Conservation (phyloP, 1,284 basidiomycete species). For the Neonothopanus nambi region DNA sequence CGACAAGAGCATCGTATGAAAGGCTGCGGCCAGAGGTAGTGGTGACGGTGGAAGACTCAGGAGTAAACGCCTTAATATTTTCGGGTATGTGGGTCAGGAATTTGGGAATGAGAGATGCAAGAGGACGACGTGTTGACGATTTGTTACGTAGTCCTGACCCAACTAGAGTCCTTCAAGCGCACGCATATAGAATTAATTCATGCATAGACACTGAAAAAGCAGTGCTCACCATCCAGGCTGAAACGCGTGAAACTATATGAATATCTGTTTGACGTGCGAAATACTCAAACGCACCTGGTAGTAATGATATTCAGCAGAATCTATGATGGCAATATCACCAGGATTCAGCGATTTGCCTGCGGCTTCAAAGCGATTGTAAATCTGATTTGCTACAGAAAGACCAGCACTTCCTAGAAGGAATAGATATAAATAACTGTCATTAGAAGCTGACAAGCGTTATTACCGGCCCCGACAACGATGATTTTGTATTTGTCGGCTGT, state of each 20-base stretch:
- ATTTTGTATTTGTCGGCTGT: slow-evolving; percentile 51
- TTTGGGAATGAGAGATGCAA: slow-evolving; percentile 70
- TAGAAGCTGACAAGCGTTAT: too few relatives aligned
- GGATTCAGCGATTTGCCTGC: slow-evolving; percentile 67
- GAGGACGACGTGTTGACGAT: slow-evolving; percentile 63
- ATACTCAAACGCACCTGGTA: slow-evolving; percentile 59
- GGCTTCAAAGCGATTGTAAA: slow-evolving; percentile 73
- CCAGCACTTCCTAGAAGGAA: slow-evolving; percentile 68
- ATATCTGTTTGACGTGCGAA: slow-evolving; percentile 14
- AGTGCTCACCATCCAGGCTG: slow-evolving; percentile 75
- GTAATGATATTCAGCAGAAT: slow-evolving; percentile 74
- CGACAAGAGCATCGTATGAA: slow-evolving; percentile 85
- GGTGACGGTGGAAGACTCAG: slow-evolving; percentile 73
- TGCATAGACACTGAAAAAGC: background rate
- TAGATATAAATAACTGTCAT: background rate
- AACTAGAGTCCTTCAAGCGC: slow-evolving; percentile 78
- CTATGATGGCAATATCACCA: slow-evolving; percentile 85
- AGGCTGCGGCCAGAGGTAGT: slow-evolving; percentile 72
- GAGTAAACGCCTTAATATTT: slow-evolving; percentile 77
- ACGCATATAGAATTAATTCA: background rate
- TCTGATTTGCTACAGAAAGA: slow-evolving; percentile 78
- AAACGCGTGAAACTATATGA: slow-evolving; percentile 27
- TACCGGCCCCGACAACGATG: slow-evolving; percentile 67
- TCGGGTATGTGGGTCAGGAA: slow-evolving; percentile 78
- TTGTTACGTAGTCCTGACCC: slow-evolving; percentile 83